These are phyloP conservation scores for Trametes elegans DNA, from an alignment of 768 basidiomycete species.

Conservation along the genomic window DNA sequence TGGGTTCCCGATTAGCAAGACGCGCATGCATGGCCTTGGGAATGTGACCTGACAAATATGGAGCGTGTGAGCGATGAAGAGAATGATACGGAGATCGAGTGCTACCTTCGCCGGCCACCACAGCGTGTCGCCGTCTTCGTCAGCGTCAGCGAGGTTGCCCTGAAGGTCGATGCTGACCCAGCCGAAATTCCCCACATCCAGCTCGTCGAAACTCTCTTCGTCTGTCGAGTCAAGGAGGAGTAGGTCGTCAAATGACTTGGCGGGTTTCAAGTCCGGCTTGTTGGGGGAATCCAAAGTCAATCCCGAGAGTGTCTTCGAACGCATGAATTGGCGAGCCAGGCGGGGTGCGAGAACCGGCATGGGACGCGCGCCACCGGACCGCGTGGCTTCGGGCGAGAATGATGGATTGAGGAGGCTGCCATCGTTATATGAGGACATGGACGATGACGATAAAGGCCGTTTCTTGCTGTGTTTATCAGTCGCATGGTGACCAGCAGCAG, in stretches of 20 bases:
- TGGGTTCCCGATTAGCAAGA: constrained; percentile 31
- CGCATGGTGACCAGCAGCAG: too few relatives aligned
- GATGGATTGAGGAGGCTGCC: constrained; percentile 11
- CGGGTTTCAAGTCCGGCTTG: neutral
- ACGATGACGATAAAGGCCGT: constrained; percentile 7
- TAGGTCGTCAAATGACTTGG: constrained; percentile 10
- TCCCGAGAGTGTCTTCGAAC: constrained; percentile 1
- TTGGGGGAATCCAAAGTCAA: neutral
- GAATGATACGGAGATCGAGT: neutral
- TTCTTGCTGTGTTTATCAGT: constrained; percentile 8
- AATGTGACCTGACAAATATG: neutral
- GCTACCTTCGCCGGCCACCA: constrained; percentile 73
- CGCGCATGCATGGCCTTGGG: constrained; percentile 20
- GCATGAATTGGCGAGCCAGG: constrained; percentile 17
- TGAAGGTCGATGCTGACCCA: constrained; percentile 26
- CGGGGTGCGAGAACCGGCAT: constrained; percentile 7
- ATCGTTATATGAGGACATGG: neutral
- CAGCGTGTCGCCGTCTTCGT: constrained; percentile 27
- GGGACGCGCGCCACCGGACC: neutral
- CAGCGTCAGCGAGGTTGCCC: constrained; percentile 15
- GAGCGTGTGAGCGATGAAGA: neutral
- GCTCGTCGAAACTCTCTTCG: constrained; percentile 8
- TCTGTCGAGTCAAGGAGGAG: constrained; percentile 11
- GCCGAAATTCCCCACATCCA: constrained; percentile 19
- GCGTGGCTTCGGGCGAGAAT: constrained; percentile 7